These are phyloP conservation scores for Blastobotrys terrestris DNA, from an alignment of 805 yeast species.

Conservation along the genomic window DNA sequence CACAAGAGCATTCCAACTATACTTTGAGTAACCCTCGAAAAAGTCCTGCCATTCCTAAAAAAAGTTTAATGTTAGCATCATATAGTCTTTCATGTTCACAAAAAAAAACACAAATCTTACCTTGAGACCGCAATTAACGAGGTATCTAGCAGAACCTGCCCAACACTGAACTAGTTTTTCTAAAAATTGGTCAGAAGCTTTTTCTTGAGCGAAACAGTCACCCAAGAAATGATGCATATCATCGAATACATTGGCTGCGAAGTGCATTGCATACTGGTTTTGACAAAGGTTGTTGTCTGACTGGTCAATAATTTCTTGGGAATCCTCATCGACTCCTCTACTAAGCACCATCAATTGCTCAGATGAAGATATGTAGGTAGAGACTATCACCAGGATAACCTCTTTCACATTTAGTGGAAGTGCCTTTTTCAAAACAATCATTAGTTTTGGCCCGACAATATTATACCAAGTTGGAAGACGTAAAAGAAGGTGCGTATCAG, in stretches of 20 bases:
- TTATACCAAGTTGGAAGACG: neutral
- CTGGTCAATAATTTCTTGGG: neutral
- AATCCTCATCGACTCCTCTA: neutral
- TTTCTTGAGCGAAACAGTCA: neutral
- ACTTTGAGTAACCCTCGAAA: neutral
- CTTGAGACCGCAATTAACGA: neutral
- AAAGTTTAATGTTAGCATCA: neutral
- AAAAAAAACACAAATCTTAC: no score
- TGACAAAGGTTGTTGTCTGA: neutral
- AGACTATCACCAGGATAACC: neutral
- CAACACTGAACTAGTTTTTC: neutral
- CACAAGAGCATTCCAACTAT: constrained; percentile 1
- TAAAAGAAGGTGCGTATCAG: neutral
- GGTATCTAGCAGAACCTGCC: neutral
- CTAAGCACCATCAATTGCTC: neutral
- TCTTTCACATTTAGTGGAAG: neutral
- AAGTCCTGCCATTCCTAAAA: neutral
- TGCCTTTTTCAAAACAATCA: neutral
- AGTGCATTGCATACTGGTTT: neutral
- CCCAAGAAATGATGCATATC: neutral
- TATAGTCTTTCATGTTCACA: neutral
- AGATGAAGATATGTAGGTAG: neutral
- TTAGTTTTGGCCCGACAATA: neutral
- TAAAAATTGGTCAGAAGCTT: neutral
- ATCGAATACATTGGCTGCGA: neutral